A percentile compares a stretch with the other conserved stretches of the same genome.
phyloP scores from a whole-genome alignment of 257 asterid species.

The Datura wrightii region DNA sequence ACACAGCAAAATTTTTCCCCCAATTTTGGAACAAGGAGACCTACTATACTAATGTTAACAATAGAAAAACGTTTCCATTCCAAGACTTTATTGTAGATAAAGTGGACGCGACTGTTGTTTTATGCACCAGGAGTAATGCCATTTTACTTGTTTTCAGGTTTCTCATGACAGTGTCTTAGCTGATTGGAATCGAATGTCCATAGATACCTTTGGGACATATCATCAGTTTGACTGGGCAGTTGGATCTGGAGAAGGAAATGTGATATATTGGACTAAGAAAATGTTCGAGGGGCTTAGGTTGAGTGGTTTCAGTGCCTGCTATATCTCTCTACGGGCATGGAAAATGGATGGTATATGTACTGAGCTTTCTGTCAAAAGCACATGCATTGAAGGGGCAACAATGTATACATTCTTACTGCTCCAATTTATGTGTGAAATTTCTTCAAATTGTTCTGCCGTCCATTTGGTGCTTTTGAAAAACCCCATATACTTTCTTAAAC shows the following conservation, averaged over 20 bases:
- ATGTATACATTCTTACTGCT: slow-evolving; percentile 63
- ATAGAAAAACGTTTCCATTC: neutral
- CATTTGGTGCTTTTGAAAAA: too few relatives aligned
- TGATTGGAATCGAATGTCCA: slow-evolving; percentile 87
- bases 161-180: slow-evolving; percentile 86
- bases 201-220: slow-evolving; percentile 71
- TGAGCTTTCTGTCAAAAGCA: slow-evolving; percentile 87
- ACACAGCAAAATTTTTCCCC: neutral
- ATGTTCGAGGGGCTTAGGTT: slow-evolving; percentile 95
- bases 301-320: slow-evolving; percentile 79
- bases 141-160: slow-evolving; percentile 61
- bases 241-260: slow-evolving; percentile 96
- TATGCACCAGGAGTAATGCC: slow-evolving; percentile 31
- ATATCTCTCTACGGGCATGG: slow-evolving; percentile 89
- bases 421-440: too few relatives aligned
- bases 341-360: slow-evolving; percentile 83
- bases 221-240: slow-evolving; percentile 97
- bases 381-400: slow-evolving; percentile 92
- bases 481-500: too few relatives aligned
- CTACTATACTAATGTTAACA: slow-evolving; percentile 17
- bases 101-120: neutral
- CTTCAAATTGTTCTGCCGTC: too few relatives aligned
- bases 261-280: slow-evolving; percentile 85
- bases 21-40: slow-evolving; percentile 17
- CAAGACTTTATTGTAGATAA: slow-evolving; percentile 17